Evolutionary conservation across 129 eudicot genomes (phyloP), one percentile per base, ranked within the genome.

Genomic region (Logfia minima): DNA sequence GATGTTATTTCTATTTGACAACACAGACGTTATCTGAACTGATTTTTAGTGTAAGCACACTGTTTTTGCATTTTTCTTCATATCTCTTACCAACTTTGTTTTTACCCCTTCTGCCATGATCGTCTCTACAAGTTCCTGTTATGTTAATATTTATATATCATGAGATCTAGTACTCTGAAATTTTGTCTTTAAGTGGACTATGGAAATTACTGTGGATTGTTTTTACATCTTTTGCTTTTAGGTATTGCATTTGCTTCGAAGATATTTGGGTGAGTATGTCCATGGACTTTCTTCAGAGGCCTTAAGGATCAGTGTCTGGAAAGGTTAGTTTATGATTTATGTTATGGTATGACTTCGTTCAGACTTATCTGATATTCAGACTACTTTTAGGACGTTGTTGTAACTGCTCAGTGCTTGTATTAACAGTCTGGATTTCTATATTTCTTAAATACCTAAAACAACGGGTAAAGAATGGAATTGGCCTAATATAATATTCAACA

Each of bases 201-300:
- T 45, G 64, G 29, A 45, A 43, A 26, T 55, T 75, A 24, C 10
- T 43, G 51, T 11, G 16, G 13, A 43, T 43, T 43, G 14, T 43
- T 17, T 43, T 43, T 43, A 43, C 51, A 10, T 48, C 55, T 48
- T 48, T 48, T 14, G 18, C 53, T 48, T 48, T 14, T 68, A 94
- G 99, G 99, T 94, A 73, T 78, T 94, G 81, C 97, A 23, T 17
- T 75, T 94, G 97, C 97, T 94, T 84, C 96, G 93, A 35, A 91
- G 87, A 81, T 94, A 94, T 78, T 75, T 94, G 85, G 99, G 97
- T 48, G 97, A 94, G 77, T 91, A 94, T 91, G 99, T 94, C 75
- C 96, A 94, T 56, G 99, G 99, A 58, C 88, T 94, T 74, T 94
- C 99, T 8, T 84, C 96, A 51, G 99, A 94, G 89, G 99, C 97